Percentiles rank a stretch among this genome's conserved stretches.
Conservation (phyloP, 768 basidiomycete genomes). For the Auriscalpium vulgare region DNA sequence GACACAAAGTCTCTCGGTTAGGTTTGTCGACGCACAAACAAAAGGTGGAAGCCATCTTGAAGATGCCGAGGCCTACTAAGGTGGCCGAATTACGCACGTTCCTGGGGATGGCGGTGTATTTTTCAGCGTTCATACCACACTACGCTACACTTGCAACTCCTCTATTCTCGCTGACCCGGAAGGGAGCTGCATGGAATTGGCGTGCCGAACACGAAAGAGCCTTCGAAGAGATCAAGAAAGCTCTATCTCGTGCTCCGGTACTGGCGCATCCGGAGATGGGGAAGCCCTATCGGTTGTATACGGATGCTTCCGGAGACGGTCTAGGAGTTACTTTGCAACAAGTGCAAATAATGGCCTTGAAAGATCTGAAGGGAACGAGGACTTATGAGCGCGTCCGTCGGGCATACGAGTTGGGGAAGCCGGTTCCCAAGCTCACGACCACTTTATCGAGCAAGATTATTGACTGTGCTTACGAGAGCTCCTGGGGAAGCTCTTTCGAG, state of each 20-base stretch:
- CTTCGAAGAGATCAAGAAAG: constrained; percentile 17
- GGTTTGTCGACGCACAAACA: no score
- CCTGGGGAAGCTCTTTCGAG: no score
- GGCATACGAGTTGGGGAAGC: no score
- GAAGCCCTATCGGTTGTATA: constrained; percentile 17
- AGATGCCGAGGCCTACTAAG: no score
- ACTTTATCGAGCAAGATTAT: no score
- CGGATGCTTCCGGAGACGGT: constrained; percentile 20
- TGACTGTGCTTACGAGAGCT: no score
- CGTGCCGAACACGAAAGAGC: constrained; percentile 11
- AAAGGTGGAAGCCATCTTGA: no score
- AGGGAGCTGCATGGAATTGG: constrained; percentile 17
- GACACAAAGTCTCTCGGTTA: no score
- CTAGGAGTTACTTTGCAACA: constrained; percentile 19
- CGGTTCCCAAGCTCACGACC: no score
- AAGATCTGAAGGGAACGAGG: no score
- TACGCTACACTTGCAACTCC: constrained; percentile 20
- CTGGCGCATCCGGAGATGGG: constrained; percentile 13
- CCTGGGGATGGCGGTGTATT: constrained; percentile 23
- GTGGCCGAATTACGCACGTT: no score
- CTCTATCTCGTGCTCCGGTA: constrained; percentile 15
- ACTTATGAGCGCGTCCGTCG: no score
- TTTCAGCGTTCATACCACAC: constrained; percentile 17
- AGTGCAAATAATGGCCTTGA: constrained; percentile 14
- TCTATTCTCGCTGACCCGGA: constrained; percentile 17